phyloP scores from a whole-genome alignment of 2,329 filamentous ascomycete species.

The Purpureocillium lavendulum region DNA sequence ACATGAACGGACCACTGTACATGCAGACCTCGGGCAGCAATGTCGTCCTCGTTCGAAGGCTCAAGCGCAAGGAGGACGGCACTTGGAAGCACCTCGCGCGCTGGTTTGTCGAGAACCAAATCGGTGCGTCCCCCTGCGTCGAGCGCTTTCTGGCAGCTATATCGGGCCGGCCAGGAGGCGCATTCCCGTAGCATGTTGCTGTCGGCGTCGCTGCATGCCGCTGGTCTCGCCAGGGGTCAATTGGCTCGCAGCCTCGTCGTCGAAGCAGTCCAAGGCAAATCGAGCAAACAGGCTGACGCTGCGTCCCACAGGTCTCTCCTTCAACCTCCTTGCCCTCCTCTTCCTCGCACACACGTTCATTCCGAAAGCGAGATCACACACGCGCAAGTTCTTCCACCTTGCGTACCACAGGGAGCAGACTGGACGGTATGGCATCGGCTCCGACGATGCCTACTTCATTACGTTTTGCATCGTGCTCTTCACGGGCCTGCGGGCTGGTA shows the following conservation, averaged over 20 bases:
- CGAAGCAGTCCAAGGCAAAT: too few relatives aligned
- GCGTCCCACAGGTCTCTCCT: slow-evolving; percentile 54
- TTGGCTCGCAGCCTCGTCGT: too few relatives aligned
- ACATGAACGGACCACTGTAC: slow-evolving; percentile 50
- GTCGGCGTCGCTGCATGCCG: too few relatives aligned
- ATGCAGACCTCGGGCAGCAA: slow-evolving; percentile 44
- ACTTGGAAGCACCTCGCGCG: slow-evolving; percentile 51
- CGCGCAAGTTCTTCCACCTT: slow-evolving; percentile 80
- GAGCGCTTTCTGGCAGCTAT: slow-evolving; percentile 1
- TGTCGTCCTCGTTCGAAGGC: slow-evolving; percentile 44
- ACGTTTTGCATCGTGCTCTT: slow-evolving; percentile 74
- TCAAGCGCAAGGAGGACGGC: slow-evolving; percentile 55
- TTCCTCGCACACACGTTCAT: slow-evolving; percentile 76
- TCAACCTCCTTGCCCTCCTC: slow-evolving; percentile 78
- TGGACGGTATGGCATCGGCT: slow-evolving; percentile 66
- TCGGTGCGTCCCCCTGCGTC: slow-evolving; percentile 47
- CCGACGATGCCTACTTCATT: slow-evolving; percentile 72
- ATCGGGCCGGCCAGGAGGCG: neutral
- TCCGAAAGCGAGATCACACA: slow-evolving; percentile 68
- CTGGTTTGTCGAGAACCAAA: slow-evolving; percentile 73
- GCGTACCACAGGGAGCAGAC: slow-evolving; percentile 69
- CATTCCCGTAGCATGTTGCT: too few relatives aligned
- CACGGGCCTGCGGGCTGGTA: slow-evolving; percentile 73
- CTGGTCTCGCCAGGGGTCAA: too few relatives aligned
- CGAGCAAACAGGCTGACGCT: too few relatives aligned